A percentile compares a stretch with the other conserved stretches of the same genome.
phyloP scores from a whole-genome alignment of 148 eudicot species.

The Silene latifolia region DNA sequence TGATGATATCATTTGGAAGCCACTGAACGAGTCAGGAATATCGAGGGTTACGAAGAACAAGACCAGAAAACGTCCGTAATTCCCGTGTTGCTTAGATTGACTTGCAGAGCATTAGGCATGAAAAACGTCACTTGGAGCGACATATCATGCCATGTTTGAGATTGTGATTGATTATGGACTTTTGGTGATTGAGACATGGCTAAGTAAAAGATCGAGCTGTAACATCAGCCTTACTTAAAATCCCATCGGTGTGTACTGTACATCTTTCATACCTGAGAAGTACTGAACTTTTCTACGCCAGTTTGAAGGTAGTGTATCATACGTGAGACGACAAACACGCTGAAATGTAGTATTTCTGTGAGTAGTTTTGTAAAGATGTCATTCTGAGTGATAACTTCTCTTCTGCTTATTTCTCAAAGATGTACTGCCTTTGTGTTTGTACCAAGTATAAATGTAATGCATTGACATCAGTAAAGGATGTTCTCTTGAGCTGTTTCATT shows the following conservation, averaged over 20 bases:
- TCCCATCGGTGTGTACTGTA: background rate
- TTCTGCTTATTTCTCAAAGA: no score
- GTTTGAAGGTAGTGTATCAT: background rate
- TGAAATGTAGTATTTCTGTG: background rate
- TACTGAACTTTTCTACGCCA: background rate
- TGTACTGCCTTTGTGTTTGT: no score
- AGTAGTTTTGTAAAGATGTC: background rate
- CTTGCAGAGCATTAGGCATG: background rate
- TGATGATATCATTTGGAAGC: conserved; percentile 90
- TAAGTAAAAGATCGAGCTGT: background rate
- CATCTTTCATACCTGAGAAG: background rate
- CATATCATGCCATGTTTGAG: background rate
- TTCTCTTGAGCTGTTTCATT: no score
- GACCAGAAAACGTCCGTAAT: conserved; percentile 48
- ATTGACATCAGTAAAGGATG: no score
- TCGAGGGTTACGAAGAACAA: conserved; percentile 51
- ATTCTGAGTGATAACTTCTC: background rate
- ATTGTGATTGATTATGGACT: background rate
- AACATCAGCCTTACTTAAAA: background rate
- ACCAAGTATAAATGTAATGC: no score
- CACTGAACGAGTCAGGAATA: conserved; percentile 52
- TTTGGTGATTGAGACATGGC: background rate
- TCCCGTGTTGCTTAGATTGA: background rate
- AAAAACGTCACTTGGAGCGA: background rate
- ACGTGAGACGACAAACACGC: background rate